Conservation (phyloP, 129 eudicot genomes). For the Arctium minus region DNA sequence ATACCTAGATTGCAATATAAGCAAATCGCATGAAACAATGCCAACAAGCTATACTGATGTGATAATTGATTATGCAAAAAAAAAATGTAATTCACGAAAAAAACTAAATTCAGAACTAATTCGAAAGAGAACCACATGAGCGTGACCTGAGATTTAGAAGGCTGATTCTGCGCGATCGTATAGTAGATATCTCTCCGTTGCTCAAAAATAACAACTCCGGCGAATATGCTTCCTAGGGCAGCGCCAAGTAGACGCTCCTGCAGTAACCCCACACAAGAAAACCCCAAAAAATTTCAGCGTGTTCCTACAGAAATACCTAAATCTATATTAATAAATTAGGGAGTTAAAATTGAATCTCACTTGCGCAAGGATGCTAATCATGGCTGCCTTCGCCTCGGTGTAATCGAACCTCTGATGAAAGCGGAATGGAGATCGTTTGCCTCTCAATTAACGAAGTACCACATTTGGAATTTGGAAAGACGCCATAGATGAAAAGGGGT, state of each 20-base stretch:
- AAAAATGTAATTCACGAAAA: background rate
- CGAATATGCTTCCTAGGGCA: conserved; percentile 57
- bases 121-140: background rate
- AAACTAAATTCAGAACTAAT: background rate
- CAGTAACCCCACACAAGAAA: conserved; percentile 5
- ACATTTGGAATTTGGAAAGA: background rate
- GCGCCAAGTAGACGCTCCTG: conserved; percentile 95
- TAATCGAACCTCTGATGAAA: background rate
- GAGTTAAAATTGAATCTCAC: conserved; percentile 13
- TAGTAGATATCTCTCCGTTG: conserved; percentile 57
- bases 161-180: conserved; percentile 41
- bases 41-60: background rate
- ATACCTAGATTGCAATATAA: background rate
- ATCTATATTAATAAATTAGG: background rate
- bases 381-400: conserved; percentile 19
- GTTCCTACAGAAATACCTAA: background rate
- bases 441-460: conserved; percentile 7
- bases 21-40: background rate
- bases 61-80: background rate
- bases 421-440: background rate
- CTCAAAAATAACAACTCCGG: conserved; percentile 56
- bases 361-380: conserved; percentile 83
- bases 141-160: conserved; percentile 41
- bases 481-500: background rate
- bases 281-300: background rate